phyloP scores from a whole-genome alignment of 208 protist genomes.

The Trypanosoma mega region DNA sequence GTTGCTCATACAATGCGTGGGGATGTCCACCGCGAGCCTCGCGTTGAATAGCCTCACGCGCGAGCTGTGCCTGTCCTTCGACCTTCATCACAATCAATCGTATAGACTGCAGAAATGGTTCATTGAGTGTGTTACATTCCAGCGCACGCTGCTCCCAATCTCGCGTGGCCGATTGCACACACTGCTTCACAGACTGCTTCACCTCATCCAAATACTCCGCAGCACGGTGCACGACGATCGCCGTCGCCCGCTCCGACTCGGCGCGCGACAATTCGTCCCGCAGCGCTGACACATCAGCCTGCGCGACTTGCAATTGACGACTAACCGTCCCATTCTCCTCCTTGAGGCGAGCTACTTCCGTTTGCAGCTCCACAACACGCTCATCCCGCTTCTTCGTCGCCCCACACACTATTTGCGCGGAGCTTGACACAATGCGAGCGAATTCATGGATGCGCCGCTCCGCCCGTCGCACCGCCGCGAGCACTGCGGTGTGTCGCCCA shows the following conservation, averaged over 20 bases:
- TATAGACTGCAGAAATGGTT: slow-evolving; percentile 41
- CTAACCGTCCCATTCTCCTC: slow-evolving; percentile 9
- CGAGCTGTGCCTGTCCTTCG: slow-evolving; percentile 50
- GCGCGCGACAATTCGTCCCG: slow-evolving; percentile 16
- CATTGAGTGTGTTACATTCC: slow-evolving; percentile 23
- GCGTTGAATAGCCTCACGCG: background rate
- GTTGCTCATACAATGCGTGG: too few species aligned
- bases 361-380: background rate
- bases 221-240: slow-evolving; percentile 10
- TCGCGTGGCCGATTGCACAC: slow-evolving; percentile 8
- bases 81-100: slow-evolving; percentile 41
- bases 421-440: background rate
- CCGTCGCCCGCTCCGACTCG: slow-evolving; percentile 7
- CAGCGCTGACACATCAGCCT: slow-evolving; percentile 13
- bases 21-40: background rate
- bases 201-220: slow-evolving; percentile 19
- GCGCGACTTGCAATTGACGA: background rate
- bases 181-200: slow-evolving; percentile 11
- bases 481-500: slow-evolving; percentile 4
- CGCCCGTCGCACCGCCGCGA: slow-evolving; percentile 1
- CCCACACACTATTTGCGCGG: background rate
- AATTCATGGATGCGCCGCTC: slow-evolving; percentile 14
- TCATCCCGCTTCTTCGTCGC: background rate
- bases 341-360: background rate
- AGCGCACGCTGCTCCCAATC: slow-evolving; percentile 11